phyloP scores from a whole-genome alignment of 257 asterid genomes.

The Galeopsis tetrahit region DNA sequence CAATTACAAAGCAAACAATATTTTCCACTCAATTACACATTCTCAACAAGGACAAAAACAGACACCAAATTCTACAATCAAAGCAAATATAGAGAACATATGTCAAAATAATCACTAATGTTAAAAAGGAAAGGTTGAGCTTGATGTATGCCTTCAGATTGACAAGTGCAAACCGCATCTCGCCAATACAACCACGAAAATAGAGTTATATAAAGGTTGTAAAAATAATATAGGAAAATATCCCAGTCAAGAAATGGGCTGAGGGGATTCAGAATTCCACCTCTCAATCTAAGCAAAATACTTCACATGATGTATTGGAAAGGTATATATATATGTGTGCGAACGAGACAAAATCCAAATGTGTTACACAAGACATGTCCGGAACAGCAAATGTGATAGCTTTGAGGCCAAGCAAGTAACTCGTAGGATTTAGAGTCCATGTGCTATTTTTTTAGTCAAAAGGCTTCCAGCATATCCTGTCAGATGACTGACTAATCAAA shows the following conservation, averaged over 20 bases:
- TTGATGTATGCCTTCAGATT: conserved; percentile 2
- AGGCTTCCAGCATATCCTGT: conserved; percentile 5
- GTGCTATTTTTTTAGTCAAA: neutral
- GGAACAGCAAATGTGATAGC: neutral
- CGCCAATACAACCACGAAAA: conserved; percentile 2
- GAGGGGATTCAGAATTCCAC: neutral
- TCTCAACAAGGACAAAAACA: neutral
- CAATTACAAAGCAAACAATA: conserved; percentile 2
- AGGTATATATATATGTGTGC: neutral
- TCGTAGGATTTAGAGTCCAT: neutral
- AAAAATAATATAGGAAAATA: neutral
- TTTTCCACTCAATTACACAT: too few species aligned
- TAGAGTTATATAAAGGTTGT: neutral
- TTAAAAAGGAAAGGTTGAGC: neutral
- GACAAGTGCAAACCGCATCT: neutral
- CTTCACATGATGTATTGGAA: neutral
- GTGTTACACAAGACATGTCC: neutral
- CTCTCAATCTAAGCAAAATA: neutral
- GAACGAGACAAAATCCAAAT: neutral
- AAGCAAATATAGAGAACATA: neutral
- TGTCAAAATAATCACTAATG: neutral
- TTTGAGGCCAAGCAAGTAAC: conserved; percentile 11
- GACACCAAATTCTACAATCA: neutral
- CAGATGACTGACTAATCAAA: neutral
- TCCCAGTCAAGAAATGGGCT: neutral